These are phyloP conservation scores for Mallotus repandus DNA, from an alignment of 441 rosid genomes.

Conservation along the genomic window DNA sequence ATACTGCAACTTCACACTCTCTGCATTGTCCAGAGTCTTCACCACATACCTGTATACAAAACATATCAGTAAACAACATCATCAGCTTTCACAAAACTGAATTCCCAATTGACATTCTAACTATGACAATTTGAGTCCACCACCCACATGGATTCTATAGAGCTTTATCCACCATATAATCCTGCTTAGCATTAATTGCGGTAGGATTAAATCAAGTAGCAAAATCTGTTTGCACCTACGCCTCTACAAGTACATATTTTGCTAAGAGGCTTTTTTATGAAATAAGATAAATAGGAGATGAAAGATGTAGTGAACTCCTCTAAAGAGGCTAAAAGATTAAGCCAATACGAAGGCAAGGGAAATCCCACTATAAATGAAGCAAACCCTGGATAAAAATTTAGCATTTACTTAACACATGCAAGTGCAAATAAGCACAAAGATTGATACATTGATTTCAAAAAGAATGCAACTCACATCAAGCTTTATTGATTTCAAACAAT, in stretches of 20 bases:
- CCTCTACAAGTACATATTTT: too few species aligned
- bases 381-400: neutral
- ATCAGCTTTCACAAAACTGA: neutral
- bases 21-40: constrained; percentile 90
- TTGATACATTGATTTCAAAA: neutral
- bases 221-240: neutral
- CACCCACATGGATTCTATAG: neutral
- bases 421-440: neutral
- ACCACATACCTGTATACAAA: constrained; percentile 73
- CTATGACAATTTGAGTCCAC: too few species aligned
- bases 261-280: neutral
- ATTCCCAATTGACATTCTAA: too few species aligned
- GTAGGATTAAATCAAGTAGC: neutral
- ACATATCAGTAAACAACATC: constrained; percentile 11
- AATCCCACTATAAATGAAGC: neutral
- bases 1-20: constrained; percentile 92
- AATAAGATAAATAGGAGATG: neutral
- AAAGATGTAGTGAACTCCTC: neutral
- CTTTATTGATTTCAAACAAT: neutral
- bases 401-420: neutral
- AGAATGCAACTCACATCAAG: neutral
- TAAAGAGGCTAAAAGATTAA: neutral
- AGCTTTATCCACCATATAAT: neutral
- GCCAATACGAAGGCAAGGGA: neutral
- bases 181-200: neutral